Conservation (phyloP, 306 rosid genomes). For the Glycine soja region DNA sequence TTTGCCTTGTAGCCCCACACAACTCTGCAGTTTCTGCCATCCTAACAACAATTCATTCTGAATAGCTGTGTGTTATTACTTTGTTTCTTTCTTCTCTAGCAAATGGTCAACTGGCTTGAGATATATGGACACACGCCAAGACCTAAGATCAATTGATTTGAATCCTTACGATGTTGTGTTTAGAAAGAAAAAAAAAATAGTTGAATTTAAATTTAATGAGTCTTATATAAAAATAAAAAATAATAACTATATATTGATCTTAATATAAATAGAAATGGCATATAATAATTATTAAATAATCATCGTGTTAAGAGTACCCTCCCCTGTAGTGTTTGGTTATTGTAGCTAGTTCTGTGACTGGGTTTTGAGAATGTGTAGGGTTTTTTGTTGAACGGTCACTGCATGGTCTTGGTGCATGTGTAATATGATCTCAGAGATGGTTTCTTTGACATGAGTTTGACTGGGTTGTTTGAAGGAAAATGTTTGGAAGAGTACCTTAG, state of each 20-base stretch:
- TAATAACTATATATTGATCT: no score
- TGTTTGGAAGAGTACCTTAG: no score
- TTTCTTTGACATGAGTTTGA: no score
- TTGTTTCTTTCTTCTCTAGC: background rate
- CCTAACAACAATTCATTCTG: slow-evolving; percentile 40
- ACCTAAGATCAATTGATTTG: no score
- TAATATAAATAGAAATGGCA: background rate
- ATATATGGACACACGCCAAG: background rate
- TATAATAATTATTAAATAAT: no score
- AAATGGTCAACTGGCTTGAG: background rate
- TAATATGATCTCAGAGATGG: background rate
- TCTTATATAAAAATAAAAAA: no score
- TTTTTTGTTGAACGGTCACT: background rate
- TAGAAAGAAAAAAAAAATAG: no score
- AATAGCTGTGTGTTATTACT: background rate
- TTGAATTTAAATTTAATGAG: no score
- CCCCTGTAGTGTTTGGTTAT: background rate
- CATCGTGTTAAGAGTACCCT: background rate
- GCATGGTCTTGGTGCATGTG: background rate
- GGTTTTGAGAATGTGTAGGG: background rate
- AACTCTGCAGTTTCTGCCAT: slow-evolving; percentile 33
- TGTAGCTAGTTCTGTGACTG: background rate
- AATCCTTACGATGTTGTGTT: no score
- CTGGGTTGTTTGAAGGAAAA: no score
- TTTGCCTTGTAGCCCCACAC: slow-evolving; percentile 48